phyloP scores from a whole-genome alignment of 1,284 basidiomycete species.

The Inonotus obliquus region DNA sequence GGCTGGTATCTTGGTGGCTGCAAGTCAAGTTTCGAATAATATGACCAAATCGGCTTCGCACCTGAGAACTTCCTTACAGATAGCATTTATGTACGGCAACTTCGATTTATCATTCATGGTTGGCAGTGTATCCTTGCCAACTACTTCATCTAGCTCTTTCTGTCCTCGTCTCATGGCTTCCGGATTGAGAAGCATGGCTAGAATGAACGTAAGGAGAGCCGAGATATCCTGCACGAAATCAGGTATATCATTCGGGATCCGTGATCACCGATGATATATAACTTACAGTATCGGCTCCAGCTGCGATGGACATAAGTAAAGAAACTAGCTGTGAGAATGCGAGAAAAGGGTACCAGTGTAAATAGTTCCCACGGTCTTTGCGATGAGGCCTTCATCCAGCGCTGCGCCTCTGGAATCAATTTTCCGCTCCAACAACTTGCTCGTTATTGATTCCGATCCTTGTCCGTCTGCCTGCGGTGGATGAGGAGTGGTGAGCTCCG shows the following conservation, averaged over 20 bases:
- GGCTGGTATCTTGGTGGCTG: constrained; percentile 16
- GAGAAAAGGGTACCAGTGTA: neutral
- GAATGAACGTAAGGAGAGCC: constrained; percentile 12
- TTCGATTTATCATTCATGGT: constrained; percentile 21
- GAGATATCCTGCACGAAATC: constrained; percentile 2
- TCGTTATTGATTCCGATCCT: constrained; percentile 12
- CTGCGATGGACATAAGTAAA: neutral
- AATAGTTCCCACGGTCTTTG: constrained; percentile 5
- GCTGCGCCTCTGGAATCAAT: neutral
- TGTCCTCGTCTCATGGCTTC: constrained; percentile 16
- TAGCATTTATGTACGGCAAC: constrained; percentile 22
- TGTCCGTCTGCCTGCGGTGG: constrained; percentile 11
- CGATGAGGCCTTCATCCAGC: constrained; percentile 10
- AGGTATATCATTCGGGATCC: no score
- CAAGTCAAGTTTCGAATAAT: neutral
- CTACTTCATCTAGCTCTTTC: constrained; percentile 21
- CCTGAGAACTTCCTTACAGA: constrained; percentile 18
- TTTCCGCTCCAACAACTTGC: constrained; percentile 8
- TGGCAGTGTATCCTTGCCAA: constrained; percentile 21
- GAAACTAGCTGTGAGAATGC: neutral
- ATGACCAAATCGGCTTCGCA: neutral
- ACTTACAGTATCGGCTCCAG: neutral
- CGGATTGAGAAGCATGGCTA: constrained; percentile 19
- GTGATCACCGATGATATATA: no score
- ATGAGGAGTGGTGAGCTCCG: neutral